phyloP scores from a whole-genome alignment of 2,329 filamentous ascomycete species.

The Colletotrichum neosansevieriae region DNA sequence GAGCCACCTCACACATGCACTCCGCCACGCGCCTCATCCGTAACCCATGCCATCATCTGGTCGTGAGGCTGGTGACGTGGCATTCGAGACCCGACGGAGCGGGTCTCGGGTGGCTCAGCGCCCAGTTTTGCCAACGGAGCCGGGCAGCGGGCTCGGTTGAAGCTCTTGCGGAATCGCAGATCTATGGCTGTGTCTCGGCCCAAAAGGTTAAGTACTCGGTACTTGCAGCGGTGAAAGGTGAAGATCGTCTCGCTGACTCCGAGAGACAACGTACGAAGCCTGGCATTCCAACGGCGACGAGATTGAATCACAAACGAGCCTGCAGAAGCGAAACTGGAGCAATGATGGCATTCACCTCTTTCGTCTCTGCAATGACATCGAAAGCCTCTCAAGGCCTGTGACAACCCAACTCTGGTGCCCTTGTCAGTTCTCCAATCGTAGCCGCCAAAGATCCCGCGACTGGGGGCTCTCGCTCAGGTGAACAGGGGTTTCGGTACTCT shows the following conservation, averaged over 20 bases:
- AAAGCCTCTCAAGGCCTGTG: neutral
- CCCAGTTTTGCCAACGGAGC: conserved; percentile 17
- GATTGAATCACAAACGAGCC: conserved; percentile 20
- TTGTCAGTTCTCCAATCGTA: conserved; percentile 48
- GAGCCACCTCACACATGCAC: conserved; percentile 29
- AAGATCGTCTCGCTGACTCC: conserved; percentile 39
- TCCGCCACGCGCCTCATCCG: conserved; percentile 42
- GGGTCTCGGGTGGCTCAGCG: conserved; percentile 37
- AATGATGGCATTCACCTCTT: neutral
- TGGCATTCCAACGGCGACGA: neutral
- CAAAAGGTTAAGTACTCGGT: conserved; percentile 21
- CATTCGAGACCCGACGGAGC: conserved; percentile 18
- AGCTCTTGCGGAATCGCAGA: conserved; percentile 30
- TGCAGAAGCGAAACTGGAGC: conserved; percentile 21
- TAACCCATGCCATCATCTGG: conserved; percentile 9
- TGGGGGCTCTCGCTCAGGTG: conserved; percentile 43
- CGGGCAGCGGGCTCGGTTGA: conserved; percentile 13
- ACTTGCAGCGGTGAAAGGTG: conserved; percentile 31
- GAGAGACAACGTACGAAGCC: conserved; percentile 12
- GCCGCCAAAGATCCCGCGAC: conserved; percentile 48
- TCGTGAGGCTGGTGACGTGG: conserved; percentile 43
- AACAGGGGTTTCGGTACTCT: conserved; percentile 47
- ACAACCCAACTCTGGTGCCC: neutral
- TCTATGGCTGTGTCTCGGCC: conserved; percentile 27
- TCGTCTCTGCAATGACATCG: conserved; percentile 1